phyloP scores from a whole-genome alignment of 148 eudicot genomes.

The Rhododendron vialii region DNA sequence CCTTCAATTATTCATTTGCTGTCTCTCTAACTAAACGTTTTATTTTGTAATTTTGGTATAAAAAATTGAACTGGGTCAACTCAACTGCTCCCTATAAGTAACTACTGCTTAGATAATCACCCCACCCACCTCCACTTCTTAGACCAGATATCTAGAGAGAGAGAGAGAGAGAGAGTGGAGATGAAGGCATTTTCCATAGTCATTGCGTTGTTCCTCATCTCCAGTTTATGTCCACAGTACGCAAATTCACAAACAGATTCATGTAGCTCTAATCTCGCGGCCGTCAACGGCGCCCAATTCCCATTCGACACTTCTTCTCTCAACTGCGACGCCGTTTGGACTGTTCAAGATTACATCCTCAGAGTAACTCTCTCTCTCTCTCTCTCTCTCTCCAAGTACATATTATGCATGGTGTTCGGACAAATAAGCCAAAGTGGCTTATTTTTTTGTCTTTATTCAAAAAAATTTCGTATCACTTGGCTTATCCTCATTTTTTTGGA shows the following conservation, averaged over 20 bases:
- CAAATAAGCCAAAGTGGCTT: no score
- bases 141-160: conserved; percentile 8
- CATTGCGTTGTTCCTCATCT: conserved; percentile 30
- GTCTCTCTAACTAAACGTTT: neutral
- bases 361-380: conserved; percentile 39
- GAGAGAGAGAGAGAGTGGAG: conserved; percentile 16
- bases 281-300: conserved; percentile 21
- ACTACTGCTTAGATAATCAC: conserved; percentile 2
- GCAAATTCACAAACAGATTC: conserved; percentile 62
- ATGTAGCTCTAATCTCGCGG: conserved; percentile 28
- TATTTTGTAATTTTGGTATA: neutral
- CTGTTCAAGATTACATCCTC: conserved; percentile 40
- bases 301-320: conserved; percentile 49
- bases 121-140: conserved; percentile 19
- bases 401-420: no score
- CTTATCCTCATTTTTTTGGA: no score
- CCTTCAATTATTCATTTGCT: neutral
- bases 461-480: no score
- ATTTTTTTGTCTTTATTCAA: no score
- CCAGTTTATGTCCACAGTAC: conserved; percentile 4
- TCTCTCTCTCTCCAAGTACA: neutral
- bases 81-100: neutral
- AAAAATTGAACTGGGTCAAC: neutral
- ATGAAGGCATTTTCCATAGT: conserved; percentile 24
- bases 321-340: conserved; percentile 58